These are phyloP conservation scores for Pestalotiopsis sp. DNA, from an alignment of 2,329 filamentous ascomycete species.

Conservation along the genomic window DNA sequence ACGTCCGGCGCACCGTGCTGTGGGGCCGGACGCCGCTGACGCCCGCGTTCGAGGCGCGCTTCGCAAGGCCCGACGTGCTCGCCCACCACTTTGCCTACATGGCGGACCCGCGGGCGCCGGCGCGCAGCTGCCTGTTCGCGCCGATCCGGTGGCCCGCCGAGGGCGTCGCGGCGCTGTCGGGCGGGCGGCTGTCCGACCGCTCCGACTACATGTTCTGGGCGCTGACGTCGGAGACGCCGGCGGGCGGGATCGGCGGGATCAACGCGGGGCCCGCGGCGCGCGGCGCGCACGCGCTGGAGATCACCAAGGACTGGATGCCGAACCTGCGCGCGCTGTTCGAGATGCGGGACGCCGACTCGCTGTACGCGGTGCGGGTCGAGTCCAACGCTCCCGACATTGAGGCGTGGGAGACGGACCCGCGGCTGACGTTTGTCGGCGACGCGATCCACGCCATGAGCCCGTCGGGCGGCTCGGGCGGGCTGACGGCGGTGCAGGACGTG, in stretches of 20 bases:
- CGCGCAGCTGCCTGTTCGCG: conserved; percentile 1
- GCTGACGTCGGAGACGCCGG: not conserved
- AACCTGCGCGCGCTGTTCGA: not conserved
- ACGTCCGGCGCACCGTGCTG: not conserved
- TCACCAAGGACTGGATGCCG: not conserved
- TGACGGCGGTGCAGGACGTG: conserved; percentile 1
- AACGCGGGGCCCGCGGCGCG: not conserved
- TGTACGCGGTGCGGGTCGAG: not conserved
- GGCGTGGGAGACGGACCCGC: not conserved
- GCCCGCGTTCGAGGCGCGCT: not conserved
- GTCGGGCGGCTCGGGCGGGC: not conserved
- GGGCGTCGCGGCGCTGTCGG: not conserved
- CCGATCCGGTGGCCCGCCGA: conserved; percentile 2
- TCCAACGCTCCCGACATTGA: not conserved
- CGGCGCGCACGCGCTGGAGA: not conserved
- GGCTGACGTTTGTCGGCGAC: conserved; percentile 1
- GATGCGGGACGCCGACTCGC: conserved; percentile 1
- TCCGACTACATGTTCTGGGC: conserved; percentile 7
- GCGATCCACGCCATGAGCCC: conserved; percentile 5
- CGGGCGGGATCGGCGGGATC: not conserved
- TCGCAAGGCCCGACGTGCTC: not conserved
- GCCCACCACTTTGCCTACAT: not conserved
- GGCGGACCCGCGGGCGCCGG: not conserved
- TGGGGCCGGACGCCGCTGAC: conserved; percentile 9
- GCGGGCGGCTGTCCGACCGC: not conserved